Evolutionary conservation across 306 rosid species (phyloP).

Genomic region (Mimosa bimucronata): DNA sequence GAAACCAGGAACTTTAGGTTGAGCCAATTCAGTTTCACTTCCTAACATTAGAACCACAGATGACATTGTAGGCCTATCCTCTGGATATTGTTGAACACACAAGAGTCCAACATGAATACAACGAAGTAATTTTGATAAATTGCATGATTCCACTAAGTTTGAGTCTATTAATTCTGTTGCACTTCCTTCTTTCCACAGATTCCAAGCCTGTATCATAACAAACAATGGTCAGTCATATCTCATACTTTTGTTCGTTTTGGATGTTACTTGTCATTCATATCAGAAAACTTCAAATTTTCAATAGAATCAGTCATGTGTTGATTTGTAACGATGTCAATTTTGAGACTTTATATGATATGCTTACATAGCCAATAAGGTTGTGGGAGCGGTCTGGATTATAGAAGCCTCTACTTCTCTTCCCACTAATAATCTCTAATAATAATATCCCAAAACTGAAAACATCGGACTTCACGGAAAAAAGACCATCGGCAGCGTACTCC

Average conservation of each 20-base stretch:
- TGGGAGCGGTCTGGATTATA: slow-evolving; percentile 31
- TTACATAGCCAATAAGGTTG: slow-evolving; percentile 59
- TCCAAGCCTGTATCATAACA: slow-evolving; percentile 54
- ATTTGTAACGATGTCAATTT: not conserved
- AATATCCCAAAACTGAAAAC: slow-evolving; percentile 53
- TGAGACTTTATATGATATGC: slow-evolving; percentile 8
- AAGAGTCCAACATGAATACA: slow-evolving; percentile 61
- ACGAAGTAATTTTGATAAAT: slow-evolving; percentile 37
- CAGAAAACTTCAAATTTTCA: not conserved
- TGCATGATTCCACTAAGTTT: slow-evolving; percentile 31
- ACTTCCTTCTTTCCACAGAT: slow-evolving; percentile 49
- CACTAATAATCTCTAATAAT: slow-evolving; percentile 55
- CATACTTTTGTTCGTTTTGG: not conserved
- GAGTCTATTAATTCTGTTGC: slow-evolving; percentile 51
- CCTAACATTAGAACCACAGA: slow-evolving; percentile 53
- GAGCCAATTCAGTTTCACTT: slow-evolving; percentile 42
- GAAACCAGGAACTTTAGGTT: slow-evolving; percentile 62
- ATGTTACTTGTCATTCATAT: not conserved
- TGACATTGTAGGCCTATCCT: slow-evolving; percentile 48
- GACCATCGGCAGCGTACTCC: slow-evolving; percentile 53
- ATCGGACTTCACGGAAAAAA: slow-evolving; percentile 50
- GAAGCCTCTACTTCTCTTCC: slow-evolving; percentile 56
- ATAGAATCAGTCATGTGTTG: not conserved
- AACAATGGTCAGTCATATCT: not conserved
- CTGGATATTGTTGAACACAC: slow-evolving; percentile 55